A percentile compares a stretch with the other conserved stretches of the same genome.
phyloP scores from a whole-genome alignment of 495 filamentous ascomycete species.

The Aspergillus homomorphus region DNA sequence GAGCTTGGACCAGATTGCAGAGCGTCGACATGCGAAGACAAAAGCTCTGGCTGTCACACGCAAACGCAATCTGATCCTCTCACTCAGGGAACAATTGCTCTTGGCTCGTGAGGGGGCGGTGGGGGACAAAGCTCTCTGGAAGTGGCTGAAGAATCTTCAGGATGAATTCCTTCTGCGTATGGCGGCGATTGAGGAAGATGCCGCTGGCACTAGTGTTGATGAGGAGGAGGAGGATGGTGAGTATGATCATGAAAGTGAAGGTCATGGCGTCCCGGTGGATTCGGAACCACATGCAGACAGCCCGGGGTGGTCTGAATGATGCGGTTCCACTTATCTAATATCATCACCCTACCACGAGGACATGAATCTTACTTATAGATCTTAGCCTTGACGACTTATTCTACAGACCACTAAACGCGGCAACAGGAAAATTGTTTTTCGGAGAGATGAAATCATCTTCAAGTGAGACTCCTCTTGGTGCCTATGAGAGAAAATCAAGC shows the following conservation, averaged over 20 bases:
- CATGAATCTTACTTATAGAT: neutral
- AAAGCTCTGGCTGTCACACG: slow-evolving; percentile 53
- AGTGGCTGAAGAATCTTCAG: slow-evolving; percentile 69
- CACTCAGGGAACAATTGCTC: slow-evolving; percentile 69
- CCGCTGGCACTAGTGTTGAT: slow-evolving; percentile 22
- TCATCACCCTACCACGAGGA: neutral
- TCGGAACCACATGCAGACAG: neutral
- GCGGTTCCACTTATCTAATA: no score
- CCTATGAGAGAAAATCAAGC: no score
- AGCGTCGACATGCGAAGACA: slow-evolving; percentile 54
- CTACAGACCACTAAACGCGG: no score
- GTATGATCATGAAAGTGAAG: neutral
- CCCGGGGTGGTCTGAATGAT: neutral
- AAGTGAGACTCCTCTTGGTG: no score
- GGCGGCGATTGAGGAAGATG: slow-evolving; percentile 50
- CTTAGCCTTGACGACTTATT: neutral
- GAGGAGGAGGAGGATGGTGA: neutral
- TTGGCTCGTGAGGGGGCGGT: slow-evolving; percentile 67
- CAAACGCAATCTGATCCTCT: slow-evolving; percentile 69
- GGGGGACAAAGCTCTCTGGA: slow-evolving; percentile 57
- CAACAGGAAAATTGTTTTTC: no score
- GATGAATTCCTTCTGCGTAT: slow-evolving; percentile 73
- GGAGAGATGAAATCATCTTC: no score
- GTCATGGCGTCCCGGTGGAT: neutral
- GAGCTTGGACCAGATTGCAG: slow-evolving; percentile 52